Conservation (phyloP, 2,329 filamentous ascomycete species). For the Fusarium heterosporum region DNA sequence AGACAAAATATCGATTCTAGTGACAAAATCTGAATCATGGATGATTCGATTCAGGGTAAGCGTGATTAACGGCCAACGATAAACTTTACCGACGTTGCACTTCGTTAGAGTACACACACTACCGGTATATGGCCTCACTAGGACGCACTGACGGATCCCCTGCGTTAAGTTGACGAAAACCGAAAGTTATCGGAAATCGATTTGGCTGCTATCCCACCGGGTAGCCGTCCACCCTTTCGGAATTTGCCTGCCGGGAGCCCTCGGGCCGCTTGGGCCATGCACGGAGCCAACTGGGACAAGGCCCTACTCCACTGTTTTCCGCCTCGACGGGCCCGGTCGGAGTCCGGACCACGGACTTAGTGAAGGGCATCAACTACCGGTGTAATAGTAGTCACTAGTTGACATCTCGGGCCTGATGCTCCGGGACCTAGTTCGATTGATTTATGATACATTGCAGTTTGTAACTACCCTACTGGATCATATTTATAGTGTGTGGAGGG, state of each 20-base stretch:
- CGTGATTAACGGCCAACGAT: background rate
- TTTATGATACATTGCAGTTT: background rate
- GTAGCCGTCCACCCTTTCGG: background rate
- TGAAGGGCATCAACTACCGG: background rate
- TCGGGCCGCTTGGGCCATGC: background rate
- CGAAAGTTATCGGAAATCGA: background rate
- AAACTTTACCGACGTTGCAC: background rate
- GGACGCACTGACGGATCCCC: background rate
- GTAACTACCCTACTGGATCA: background rate
- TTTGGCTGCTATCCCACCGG: background rate
- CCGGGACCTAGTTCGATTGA: background rate
- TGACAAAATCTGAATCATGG: background rate
- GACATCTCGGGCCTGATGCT: conserved; percentile 2
- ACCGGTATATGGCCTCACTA: background rate
- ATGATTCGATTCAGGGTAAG: background rate
- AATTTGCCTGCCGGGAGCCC: background rate
- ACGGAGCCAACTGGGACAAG: background rate
- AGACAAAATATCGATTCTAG: background rate
- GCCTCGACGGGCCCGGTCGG: background rate
- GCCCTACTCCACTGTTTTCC: background rate
- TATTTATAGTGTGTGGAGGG: background rate
- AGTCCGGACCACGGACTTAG: background rate
- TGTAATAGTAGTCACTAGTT: background rate
- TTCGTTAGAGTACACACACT: background rate
- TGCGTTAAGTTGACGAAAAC: background rate